These are phyloP conservation scores for Penicillium nordicum DNA, from an alignment of 2,329 filamentous ascomycete species.

Conservation along the genomic window DNA sequence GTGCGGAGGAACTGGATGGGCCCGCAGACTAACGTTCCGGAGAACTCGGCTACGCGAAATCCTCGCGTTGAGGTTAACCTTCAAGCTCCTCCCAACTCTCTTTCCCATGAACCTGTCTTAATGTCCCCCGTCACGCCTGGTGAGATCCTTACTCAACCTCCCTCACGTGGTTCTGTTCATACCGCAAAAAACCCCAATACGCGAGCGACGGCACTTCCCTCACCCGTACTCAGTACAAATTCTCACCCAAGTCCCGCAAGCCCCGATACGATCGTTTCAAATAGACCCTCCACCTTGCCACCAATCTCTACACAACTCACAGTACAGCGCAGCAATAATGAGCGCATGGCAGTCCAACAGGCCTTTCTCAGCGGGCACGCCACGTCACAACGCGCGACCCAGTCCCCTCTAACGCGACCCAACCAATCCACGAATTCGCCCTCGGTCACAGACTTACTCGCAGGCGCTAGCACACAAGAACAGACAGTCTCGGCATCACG, in stretches of 20 bases:
- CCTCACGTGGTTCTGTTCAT: neutral
- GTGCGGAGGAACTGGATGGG: conserved; percentile 41
- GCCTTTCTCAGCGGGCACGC: neutral
- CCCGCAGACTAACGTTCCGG: neutral
- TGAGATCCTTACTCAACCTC: conserved; percentile 4
- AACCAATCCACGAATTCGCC: neutral
- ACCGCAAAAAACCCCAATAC: conserved; percentile 7
- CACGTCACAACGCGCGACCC: neutral
- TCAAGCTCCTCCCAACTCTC: neutral
- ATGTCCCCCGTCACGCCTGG: conserved; percentile 24
- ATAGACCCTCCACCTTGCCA: neutral
- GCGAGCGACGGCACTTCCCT: conserved; percentile 23
- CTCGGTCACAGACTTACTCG: neutral
- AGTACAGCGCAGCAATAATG: neutral
- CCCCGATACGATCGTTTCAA: conserved; percentile 6
- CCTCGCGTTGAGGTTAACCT: neutral
- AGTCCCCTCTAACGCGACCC: neutral
- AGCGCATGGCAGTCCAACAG: conserved; percentile 3
- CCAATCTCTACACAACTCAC: neutral
- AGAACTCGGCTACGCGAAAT: neutral
- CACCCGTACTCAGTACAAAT: conserved; percentile 30
- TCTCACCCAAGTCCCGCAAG: conserved; percentile 27
- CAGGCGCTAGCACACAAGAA: neutral
- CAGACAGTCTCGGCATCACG: neutral
- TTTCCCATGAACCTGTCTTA: conserved; percentile 2